These are phyloP conservation scores for Rosa chinensis DNA, from an alignment of 306 rosid genomes.

Conservation along the genomic window DNA sequence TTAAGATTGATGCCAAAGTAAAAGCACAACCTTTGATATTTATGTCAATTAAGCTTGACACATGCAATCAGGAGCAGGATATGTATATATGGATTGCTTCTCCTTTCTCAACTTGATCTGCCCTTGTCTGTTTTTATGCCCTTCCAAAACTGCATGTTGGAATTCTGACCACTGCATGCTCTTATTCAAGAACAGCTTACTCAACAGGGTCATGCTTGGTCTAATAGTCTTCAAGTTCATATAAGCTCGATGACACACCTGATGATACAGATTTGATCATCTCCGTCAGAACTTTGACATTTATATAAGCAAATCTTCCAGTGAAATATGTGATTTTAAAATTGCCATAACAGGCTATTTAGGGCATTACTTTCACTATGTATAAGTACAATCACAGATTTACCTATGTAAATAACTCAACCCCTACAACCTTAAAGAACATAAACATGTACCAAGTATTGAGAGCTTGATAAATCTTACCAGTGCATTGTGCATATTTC, in stretches of 20 bases:
- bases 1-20: neutral
- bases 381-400: neutral
- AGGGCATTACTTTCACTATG: neutral
- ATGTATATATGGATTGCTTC: constrained; percentile 83
- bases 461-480: constrained; percentile 41
- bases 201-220: constrained; percentile 84
- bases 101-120: constrained; percentile 80
- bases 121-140: constrained; percentile 84
- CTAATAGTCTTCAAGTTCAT: constrained; percentile 81
- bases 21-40: neutral
- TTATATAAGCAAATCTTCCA: neutral
- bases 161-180: constrained; percentile 78
- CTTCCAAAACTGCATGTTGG: constrained; percentile 56
- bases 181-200: constrained; percentile 73
- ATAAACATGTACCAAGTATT: neutral
- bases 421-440: neutral
- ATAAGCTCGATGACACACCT: constrained; percentile 89
- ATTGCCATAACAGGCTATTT: neutral
- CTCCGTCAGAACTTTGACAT: neutral
- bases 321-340: neutral
- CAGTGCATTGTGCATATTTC: constrained; percentile 98
- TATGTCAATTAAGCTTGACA: constrained; percentile 37
- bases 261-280: constrained; percentile 28
- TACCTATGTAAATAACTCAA: neutral
- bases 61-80: constrained; percentile 96